A percentile compares a stretch with the other conserved stretches of the same genome.
Evolutionary conservation across 352 stramenopile genomes (phyloP).

Genomic region (Discostella stelligera): DNA sequence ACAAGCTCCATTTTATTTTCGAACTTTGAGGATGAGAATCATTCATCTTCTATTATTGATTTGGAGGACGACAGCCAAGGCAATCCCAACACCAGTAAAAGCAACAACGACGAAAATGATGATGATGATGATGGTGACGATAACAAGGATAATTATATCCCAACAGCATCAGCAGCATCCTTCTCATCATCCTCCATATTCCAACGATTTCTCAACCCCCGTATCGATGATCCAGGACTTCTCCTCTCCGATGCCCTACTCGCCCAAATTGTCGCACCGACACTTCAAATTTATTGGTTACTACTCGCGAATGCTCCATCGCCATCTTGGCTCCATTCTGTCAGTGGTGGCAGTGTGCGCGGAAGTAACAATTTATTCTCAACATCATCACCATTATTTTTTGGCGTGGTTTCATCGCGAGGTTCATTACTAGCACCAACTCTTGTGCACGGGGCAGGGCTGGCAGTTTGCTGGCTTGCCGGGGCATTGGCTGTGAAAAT

Average conservation of each 20-base stretch:
- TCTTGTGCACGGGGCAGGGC: conserved; percentile 74
- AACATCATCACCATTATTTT: not conserved
- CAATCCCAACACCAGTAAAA: too few species aligned
- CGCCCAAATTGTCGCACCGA: conserved; percentile 71
- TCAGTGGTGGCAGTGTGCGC: conserved; percentile 35
- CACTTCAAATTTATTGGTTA: conserved; percentile 73
- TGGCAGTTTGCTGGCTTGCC: conserved; percentile 72
- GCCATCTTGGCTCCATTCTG: conserved; percentile 64
- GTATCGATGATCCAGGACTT: conserved; percentile 70
- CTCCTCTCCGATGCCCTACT: conserved; percentile 64
- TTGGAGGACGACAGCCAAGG: too few species aligned
- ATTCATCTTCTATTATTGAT: too few species aligned
- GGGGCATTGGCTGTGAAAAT: conserved; percentile 63
- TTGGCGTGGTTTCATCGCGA: conserved; percentile 21
- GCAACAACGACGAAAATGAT: too few species aligned
- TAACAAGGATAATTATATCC: too few species aligned
- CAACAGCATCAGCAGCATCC: not conserved
- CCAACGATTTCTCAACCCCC: conserved; percentile 60
- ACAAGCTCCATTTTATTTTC: too few species aligned
- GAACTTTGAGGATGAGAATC: too few species aligned
- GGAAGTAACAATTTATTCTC: not conserved
- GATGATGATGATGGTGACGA: too few species aligned
- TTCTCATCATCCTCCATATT: conserved; percentile 17
- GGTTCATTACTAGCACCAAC: conserved; percentile 71
- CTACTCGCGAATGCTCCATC: conserved; percentile 47